These are phyloP conservation scores for Spathaspora boniae DNA, from an alignment of 805 yeast species.

Conservation along the genomic window DNA sequence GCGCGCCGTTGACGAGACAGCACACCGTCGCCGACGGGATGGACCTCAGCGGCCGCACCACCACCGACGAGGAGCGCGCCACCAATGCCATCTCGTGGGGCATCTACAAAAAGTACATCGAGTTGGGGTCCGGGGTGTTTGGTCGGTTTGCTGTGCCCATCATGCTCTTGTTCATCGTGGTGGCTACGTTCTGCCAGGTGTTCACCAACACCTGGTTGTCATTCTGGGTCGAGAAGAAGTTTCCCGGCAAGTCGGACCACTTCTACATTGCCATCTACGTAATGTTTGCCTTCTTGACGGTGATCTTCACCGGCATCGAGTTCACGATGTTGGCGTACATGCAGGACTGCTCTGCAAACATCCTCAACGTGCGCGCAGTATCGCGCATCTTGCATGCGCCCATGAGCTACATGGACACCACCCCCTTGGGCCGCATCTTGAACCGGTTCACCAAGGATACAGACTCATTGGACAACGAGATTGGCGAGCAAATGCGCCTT, in stretches of 20 bases:
- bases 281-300: slow-evolving; percentile 33
- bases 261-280: slow-evolving; percentile 36
- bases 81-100: slow-evolving; percentile 38
- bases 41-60: slow-evolving; percentile 23
- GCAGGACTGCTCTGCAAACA: slow-evolving; percentile 35
- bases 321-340: slow-evolving; percentile 41
- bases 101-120: slow-evolving; percentile 35
- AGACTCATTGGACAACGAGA: slow-evolving; percentile 43
- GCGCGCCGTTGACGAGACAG: not conserved
- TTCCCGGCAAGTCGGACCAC: slow-evolving; percentile 22
- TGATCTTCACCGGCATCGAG: slow-evolving; percentile 36
- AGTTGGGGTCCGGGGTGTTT: slow-evolving; percentile 36
- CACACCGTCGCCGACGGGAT: not conserved
- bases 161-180: slow-evolving; percentile 26
- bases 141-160: slow-evolving; percentile 32
- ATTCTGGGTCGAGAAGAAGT: slow-evolving; percentile 37
- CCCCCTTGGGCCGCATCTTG: slow-evolving; percentile 42
- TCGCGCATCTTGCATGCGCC: slow-evolving; percentile 38
- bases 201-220: slow-evolving; percentile 46
- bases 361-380: slow-evolving; percentile 36
- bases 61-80: slow-evolving; percentile 34
- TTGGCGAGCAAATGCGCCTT: slow-evolving; percentile 41
- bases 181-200: slow-evolving; percentile 39
- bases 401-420: slow-evolving; percentile 41
- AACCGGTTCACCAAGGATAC: slow-evolving; percentile 45